A percentile compares a stretch with the other conserved stretches of the same genome.
Evolutionary conservation across 116 monocot species (phyloP).

Genomic region (Cymodocea nodosa): DNA sequence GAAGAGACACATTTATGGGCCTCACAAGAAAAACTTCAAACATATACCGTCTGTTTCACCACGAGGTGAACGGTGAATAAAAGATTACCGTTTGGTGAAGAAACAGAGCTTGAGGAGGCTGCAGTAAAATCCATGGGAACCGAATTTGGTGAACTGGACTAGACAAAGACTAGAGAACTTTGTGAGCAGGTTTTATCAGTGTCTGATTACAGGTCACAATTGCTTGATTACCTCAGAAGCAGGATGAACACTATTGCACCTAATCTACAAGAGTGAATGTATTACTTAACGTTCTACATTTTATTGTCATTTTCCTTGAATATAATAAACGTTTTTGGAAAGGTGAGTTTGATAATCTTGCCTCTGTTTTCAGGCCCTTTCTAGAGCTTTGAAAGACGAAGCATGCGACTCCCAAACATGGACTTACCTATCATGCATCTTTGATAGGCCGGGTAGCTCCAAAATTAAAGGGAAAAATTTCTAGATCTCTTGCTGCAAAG

Average conservation of each 20-base stretch:
- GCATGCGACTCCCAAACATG: constrained; percentile 83
- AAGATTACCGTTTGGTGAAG: no score
- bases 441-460: constrained; percentile 72
- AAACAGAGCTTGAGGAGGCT: constrained; percentile 69
- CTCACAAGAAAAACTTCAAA: no score
- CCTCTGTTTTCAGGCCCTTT: constrained; percentile 70
- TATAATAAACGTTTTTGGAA: no score
- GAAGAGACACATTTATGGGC: no score
- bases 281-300: no score
- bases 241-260: constrained; percentile 97
- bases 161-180: constrained; percentile 64
- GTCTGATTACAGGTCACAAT: constrained; percentile 74
- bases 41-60: background rate
- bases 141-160: constrained; percentile 80
- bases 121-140: constrained; percentile 94
- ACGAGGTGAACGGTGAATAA: no score
- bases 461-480: constrained; percentile 80
- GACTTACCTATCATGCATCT: constrained; percentile 76
- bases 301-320: no score
- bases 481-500: constrained; percentile 89
- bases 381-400: constrained; percentile 84
- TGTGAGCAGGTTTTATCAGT: constrained; percentile 87
- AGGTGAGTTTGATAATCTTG: no score
- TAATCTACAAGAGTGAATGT: no score
- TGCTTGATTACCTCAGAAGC: constrained; percentile 78